These are phyloP conservation scores for Aphanomyces astaci DNA, from an alignment of 352 stramenopile genomes.

Conservation along the genomic window DNA sequence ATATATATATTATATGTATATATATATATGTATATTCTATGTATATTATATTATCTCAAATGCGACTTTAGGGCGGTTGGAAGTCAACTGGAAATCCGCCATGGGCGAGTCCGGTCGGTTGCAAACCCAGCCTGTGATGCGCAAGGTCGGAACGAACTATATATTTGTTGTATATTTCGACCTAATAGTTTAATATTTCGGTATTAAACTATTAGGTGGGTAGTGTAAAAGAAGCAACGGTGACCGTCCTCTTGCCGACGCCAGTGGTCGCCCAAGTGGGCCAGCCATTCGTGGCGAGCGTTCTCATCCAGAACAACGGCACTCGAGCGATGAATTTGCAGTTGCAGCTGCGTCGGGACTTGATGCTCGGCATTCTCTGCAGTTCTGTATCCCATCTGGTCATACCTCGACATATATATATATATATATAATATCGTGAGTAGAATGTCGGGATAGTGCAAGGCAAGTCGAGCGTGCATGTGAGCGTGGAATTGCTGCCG, in stretches of 20 bases:
- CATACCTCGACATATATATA: slow-evolving; percentile 24
- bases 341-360: slow-evolving; percentile 65
- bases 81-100: slow-evolving; percentile 76
- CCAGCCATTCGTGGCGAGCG: slow-evolving; percentile 39
- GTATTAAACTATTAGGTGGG: slow-evolving; percentile 24
- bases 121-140: slow-evolving; percentile 69
- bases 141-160: slow-evolving; percentile 30
- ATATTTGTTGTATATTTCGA: no score
- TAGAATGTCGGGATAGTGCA: slow-evolving; percentile 61
- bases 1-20: not conserved
- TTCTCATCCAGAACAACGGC: slow-evolving; percentile 65
- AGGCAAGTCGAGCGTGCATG: slow-evolving; percentile 33
- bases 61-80: slow-evolving; percentile 41
- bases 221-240: slow-evolving; percentile 17
- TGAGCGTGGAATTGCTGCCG: slow-evolving; percentile 61
- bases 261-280: slow-evolving; percentile 35
- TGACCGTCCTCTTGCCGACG: slow-evolving; percentile 26
- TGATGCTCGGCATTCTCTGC: slow-evolving; percentile 65
- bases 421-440: not conserved
- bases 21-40: no score
- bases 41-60: not conserved
- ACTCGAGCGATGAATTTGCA: slow-evolving; percentile 51
- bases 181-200: not conserved
- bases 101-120: slow-evolving; percentile 73
- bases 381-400: slow-evolving; percentile 64